Evolutionary conservation across 768 basidiomycete genomes (phyloP), one percentile per base, ranked within the genome.

Genomic region (Pleurotus salmoneostramineus): DNA sequence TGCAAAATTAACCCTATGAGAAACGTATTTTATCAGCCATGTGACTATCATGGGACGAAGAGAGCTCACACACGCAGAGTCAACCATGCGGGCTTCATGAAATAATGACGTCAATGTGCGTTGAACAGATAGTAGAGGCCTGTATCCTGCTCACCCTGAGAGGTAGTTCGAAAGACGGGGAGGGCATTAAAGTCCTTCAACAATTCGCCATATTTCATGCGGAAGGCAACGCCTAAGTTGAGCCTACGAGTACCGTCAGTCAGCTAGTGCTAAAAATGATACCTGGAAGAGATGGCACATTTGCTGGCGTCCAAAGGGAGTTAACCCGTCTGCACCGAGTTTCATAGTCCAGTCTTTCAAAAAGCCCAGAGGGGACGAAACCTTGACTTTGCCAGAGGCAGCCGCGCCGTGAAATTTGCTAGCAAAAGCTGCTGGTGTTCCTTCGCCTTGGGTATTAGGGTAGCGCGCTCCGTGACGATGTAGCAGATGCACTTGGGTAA

Each of bases 321-420:
- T 89, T 58, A 92, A 69, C 46, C 84, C 78, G 70, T 92, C 91
- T 59, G 81, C 82, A 8, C 91, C 92, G 10, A 93, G 83, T 63
- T 85, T 84, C 68, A 88, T 93, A 3, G 80, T 81, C 90, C 90
- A 93, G 36, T 77, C 78, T 61, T 87, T 84, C 68, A 93, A 69
- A 65, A 92, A 93, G 0, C 72, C 62, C 15, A 92, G 68, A 0
- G 77, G 71, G 0, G 86, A 88, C 0, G 72, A 75, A 0, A 80
- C 83, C 10, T 72, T 76, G 72, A 85, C 81, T 3, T 74, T 70
- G 3, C 72, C 67, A 10, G 60, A 59, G 5, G 64, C 58, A 1
- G 82, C 83, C 8, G 71, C 72, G 32, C 77, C 66, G 60, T 85
- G 78, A 15, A 85, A 61, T 14, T 77, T 76, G 15, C 65, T 62